Conservation (phyloP, 2,329 filamentous ascomycete genomes). For the Cyphellophora europaea region DNA sequence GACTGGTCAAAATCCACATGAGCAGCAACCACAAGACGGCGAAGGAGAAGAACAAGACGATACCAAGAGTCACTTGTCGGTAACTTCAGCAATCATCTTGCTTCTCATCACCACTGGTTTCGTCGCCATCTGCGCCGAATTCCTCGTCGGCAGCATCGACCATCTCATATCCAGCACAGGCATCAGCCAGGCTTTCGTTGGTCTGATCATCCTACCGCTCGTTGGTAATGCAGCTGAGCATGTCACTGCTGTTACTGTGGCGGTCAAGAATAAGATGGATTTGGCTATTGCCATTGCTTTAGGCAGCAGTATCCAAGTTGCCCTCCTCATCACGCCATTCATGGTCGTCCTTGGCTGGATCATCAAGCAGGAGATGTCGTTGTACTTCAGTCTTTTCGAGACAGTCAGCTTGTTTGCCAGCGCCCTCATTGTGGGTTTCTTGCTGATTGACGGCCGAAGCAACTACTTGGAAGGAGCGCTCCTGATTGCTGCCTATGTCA, state of each 20-base stretch:
- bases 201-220: conserved; percentile 62
- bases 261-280: conserved; percentile 69
- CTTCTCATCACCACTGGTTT: conserved; percentile 55
- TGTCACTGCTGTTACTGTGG: conserved; percentile 61
- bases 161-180: conserved; percentile 48
- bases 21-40: not conserved
- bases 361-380: conserved; percentile 58
- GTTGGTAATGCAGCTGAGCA: conserved; percentile 67
- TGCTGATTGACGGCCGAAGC: conserved; percentile 74
- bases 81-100: conserved; percentile 46
- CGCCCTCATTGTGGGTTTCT: conserved; percentile 78
- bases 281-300: conserved; percentile 63
- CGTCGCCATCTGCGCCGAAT: conserved; percentile 61
- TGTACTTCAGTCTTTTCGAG: conserved; percentile 84
- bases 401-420: conserved; percentile 78
- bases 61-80: conserved; percentile 23
- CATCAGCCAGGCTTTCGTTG: conserved; percentile 59
- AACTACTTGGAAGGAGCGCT: conserved; percentile 73
- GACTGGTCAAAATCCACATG: not conserved
- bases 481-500: conserved; percentile 57
- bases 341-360: conserved; percentile 65
- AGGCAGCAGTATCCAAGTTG: conserved; percentile 62
- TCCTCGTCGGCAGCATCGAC: conserved; percentile 59
- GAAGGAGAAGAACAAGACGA: conserved; percentile 19
- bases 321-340: conserved; percentile 60